Base-by-base conservation (phyloP, 805 yeast species). In the Teunomyces funiuensis region DNA sequence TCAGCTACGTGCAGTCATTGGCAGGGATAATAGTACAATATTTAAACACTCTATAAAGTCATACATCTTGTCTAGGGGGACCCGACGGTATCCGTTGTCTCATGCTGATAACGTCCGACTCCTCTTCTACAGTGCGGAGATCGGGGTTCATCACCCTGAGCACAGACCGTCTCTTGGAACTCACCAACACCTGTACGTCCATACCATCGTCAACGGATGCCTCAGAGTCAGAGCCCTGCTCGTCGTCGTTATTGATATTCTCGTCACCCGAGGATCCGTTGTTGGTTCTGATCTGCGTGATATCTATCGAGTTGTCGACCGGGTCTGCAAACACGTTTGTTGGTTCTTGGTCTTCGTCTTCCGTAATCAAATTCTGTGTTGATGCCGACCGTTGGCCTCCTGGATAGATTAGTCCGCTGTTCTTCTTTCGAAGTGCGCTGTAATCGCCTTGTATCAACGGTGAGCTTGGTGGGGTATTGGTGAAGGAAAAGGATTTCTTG, bases 151-250 rank as follows among this genome's bases (percentile, higher is more conserved):
- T 71, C 27, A 84, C 78, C 26, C 84, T 59, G 33, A 84, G 63
- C 40, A 74, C 73, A 1, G 83, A 73, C 43, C 86, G 65, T 49
- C 88, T 65, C 53, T 77, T 78, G 11, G 85, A 78, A 45, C 85
- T 77, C 6, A 84, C 88, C 45, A 84, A 60, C 6, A 84, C 84
- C 58, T 84, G 90, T 2, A 82, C 90, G 47, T 84, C 89, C 49
- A 82, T 54, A 22, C 69, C 66, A 14, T 70, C 71, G 41, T 77
- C 72, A 10, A 72, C 61, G 15, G 71, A 69, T 27, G 67, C 73
- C 17, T 60, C 41, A 25, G 45, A 37, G 38, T 65, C 68, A 14
- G 53, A 45, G 8, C 36, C 51, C 22, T 37, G 29, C 18, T 50
- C 52, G 22, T 39, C 44, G 18, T 36, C 47, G 28, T 39, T 17